phyloP scores from a whole-genome alignment of 768 basidiomycete species.

The Flagelloscypha sp. region DNA sequence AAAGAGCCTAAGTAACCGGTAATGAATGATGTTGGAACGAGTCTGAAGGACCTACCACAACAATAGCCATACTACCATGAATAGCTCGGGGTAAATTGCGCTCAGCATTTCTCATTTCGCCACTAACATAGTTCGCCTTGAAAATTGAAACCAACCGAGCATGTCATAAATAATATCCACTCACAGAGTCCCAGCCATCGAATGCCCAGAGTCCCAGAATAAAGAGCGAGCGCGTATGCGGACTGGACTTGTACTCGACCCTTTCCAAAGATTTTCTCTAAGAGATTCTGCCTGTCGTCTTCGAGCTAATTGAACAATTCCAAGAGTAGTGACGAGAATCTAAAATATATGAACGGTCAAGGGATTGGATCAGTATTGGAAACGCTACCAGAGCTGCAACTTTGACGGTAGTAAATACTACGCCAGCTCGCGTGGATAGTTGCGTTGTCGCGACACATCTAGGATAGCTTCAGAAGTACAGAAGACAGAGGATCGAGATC shows the following conservation, averaged over 20 bases:
- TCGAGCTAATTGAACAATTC: slow-evolving; percentile 65
- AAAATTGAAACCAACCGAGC: too few relatives aligned
- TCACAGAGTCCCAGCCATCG: slow-evolving; percentile 97
- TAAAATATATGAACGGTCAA: slow-evolving; percentile 20
- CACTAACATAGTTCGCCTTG: slow-evolving; percentile 86
- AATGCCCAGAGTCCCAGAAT: slow-evolving; percentile 94
- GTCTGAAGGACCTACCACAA: slow-evolving; percentile 44
- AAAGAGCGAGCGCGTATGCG: slow-evolving; percentile 86
- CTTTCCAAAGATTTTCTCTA: slow-evolving; percentile 57
- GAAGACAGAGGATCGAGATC: too few relatives aligned
- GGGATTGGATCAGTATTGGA: slow-evolving; percentile 1
- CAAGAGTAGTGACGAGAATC: slow-evolving; percentile 70
- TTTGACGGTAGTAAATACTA: slow-evolving; percentile 86
- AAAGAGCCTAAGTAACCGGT: slow-evolving; percentile 45
- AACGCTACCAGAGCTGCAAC: slow-evolving; percentile 27
- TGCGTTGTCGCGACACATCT: slow-evolving; percentile 70
- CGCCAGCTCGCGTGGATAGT: slow-evolving; percentile 71
- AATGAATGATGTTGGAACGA: slow-evolving; percentile 5
- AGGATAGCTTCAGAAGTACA: too few relatives aligned
- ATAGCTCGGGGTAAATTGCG: slow-evolving; percentile 85
- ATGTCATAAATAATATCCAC: too few relatives aligned
- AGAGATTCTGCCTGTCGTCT: slow-evolving; percentile 67
- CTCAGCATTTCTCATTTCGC: slow-evolving; percentile 74
- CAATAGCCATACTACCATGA: slow-evolving; percentile 82
- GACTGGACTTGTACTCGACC: slow-evolving; percentile 73